A percentile compares a stretch with the other conserved stretches of the same genome.
Evolutionary conservation across 257 asterid genomes (phyloP).

Genomic region (Przewalskia tangutica): DNA sequence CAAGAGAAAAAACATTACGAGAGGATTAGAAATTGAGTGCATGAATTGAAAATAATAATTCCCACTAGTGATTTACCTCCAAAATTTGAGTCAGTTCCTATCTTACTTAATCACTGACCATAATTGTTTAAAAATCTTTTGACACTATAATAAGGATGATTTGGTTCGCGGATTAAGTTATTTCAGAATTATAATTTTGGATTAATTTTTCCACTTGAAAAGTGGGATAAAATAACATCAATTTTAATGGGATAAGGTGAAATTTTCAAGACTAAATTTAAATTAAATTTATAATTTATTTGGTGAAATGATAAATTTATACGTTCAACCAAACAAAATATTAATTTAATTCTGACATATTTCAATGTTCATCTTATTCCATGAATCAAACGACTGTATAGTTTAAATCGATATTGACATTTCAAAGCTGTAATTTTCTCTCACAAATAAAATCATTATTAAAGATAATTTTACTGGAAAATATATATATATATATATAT

Average conservation of each 20-base stretch:
- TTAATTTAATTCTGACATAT: too few species aligned
- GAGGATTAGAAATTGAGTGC: background rate
- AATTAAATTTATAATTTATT: too few species aligned
- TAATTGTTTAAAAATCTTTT: background rate
- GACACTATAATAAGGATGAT: background rate
- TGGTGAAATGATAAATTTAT: too few species aligned
- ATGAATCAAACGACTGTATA: too few species aligned
- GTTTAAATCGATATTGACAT: background rate
- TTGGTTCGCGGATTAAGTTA: too few species aligned
- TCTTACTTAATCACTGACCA: background rate
- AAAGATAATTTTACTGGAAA: background rate
- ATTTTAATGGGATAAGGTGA: too few species aligned
- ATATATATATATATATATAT: background rate
- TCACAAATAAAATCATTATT: background rate
- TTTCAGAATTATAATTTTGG: too few species aligned
- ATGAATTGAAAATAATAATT: background rate
- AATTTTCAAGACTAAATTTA: too few species aligned
- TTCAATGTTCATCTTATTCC: too few species aligned
- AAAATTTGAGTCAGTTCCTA: background rate
- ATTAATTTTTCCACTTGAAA: too few species aligned
- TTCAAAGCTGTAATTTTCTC: background rate
- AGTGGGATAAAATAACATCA: too few species aligned
- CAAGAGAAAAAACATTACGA: background rate
- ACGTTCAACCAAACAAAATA: too few species aligned
- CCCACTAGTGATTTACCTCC: background rate